Conservation (phyloP, 306 rosid genomes). For the Lathyrus aphaca region DNA sequence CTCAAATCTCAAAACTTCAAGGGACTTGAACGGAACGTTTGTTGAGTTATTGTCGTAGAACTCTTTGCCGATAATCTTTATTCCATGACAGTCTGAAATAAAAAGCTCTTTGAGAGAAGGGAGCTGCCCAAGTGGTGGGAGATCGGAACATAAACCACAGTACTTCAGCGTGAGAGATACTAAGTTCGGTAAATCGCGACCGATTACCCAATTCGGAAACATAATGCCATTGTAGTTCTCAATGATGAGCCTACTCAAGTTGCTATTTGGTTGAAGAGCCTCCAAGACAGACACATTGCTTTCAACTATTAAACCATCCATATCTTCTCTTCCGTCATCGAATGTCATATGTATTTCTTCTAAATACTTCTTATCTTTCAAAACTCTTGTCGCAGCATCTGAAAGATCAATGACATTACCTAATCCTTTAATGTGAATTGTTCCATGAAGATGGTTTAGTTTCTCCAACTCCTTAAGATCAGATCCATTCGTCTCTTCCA, state of each 20-base stretch:
- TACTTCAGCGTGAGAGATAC: background rate
- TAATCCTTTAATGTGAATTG: background rate
- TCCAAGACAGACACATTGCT: background rate
- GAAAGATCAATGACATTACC: background rate
- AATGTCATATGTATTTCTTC: background rate
- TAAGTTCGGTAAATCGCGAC: background rate
- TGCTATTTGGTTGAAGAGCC: slow-evolving; percentile 14
- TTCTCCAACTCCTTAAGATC: slow-evolving; percentile 16
- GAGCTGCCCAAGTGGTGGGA: slow-evolving; percentile 44
- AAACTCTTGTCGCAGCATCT: background rate
- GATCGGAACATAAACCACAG: background rate
- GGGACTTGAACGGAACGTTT: background rate
- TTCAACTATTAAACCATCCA: background rate
- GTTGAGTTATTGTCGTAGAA: slow-evolving; percentile 26
- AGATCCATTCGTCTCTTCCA: background rate
- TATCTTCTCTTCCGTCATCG: background rate
- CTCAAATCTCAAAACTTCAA: slow-evolving; percentile 14
- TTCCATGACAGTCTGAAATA: slow-evolving; percentile 31
- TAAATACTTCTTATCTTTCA: slow-evolving; percentile 34
- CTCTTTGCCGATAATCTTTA: background rate
- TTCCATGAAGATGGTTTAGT: slow-evolving; percentile 27
- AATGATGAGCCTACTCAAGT: background rate
- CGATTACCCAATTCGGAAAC: slow-evolving; percentile 34
- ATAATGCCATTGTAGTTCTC: background rate
- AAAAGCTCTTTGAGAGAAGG: slow-evolving; percentile 36